Evolutionary conservation across 306 rosid genomes (phyloP).

Genomic region (Trifolium repens): DNA sequence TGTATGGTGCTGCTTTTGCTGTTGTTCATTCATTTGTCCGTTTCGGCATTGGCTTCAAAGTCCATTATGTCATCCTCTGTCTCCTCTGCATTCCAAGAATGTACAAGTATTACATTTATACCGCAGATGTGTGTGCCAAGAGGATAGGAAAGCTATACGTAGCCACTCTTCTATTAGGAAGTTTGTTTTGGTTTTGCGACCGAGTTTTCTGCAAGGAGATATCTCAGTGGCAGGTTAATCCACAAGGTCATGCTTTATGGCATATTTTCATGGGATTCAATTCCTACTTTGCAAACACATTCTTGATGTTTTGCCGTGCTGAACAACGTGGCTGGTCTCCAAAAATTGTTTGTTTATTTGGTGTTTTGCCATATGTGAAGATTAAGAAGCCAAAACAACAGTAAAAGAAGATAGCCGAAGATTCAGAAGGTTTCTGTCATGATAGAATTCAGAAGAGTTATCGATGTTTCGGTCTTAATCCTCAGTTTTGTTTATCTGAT

Average conservation of each 20-base stretch:
- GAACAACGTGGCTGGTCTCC: constrained; percentile 81
- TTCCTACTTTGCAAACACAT: constrained; percentile 77
- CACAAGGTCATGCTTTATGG: constrained; percentile 91
- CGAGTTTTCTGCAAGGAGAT: constrained; percentile 68
- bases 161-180: constrained; percentile 64
- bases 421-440: constrained; percentile 36
- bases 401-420: constrained; percentile 49
- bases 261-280: constrained; percentile 81
- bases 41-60: constrained; percentile 73
- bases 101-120: constrained; percentile 85
- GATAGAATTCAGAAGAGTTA: constrained; percentile 38
- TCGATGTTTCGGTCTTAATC: constrained; percentile 20
- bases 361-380: constrained; percentile 78
- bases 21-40: constrained; percentile 59
- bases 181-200: constrained; percentile 71
- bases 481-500: constrained; percentile 34
- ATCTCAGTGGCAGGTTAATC: constrained; percentile 65
- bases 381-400: constrained; percentile 74
- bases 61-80: constrained; percentile 66
- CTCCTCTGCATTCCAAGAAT: constrained; percentile 86
- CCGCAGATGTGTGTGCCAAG: constrained; percentile 63
- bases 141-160: constrained; percentile 62
- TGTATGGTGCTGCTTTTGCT: constrained; percentile 73
- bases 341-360: constrained; percentile 57
- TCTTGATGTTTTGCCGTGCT: constrained; percentile 94